Evolutionary conservation across 2,329 filamentous ascomycete genomes (phyloP).

Genomic region (Didymella lethalis): DNA sequence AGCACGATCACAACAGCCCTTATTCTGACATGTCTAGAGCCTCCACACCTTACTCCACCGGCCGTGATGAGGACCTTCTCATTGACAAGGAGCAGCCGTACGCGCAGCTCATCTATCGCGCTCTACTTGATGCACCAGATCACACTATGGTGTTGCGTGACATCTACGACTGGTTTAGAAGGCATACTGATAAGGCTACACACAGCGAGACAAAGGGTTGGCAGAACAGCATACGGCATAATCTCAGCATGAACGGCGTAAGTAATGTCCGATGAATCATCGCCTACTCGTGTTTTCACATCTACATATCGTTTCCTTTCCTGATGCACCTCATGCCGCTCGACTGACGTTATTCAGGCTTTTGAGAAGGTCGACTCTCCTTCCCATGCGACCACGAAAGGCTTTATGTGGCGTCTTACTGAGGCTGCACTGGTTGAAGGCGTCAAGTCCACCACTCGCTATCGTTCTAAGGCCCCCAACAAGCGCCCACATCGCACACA

Average conservation of each 20-base stretch:
- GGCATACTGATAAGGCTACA: conserved; percentile 79
- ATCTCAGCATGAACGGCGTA: conserved; percentile 94
- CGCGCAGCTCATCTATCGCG: conserved; percentile 79
- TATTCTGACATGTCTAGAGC: conserved; percentile 35
- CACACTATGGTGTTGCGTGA: conserved; percentile 81
- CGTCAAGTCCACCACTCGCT: conserved; percentile 82
- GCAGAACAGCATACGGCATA: conserved; percentile 96
- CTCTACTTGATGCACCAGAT: conserved; percentile 71
- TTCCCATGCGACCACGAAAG: conserved; percentile 67
- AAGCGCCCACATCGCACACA: conserved; percentile 48
- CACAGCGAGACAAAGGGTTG: conserved; percentile 70
- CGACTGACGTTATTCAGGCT: conserved; percentile 52
- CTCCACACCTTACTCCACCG: conserved; percentile 32
- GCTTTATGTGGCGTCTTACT: conserved; percentile 79
- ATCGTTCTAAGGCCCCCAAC: conserved; percentile 57
- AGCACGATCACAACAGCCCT: conserved; percentile 29
- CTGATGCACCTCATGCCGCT: not conserved
- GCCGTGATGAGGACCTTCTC: conserved; percentile 24
- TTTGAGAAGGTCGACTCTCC: conserved; percentile 62
- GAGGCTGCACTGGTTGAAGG: conserved; percentile 72
- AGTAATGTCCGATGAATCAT: conserved; percentile 37
- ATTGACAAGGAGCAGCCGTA: conserved; percentile 70
- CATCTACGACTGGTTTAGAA: conserved; percentile 88
- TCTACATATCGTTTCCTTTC: not conserved
- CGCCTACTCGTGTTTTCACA: not conserved